Evolutionary conservation across 2,329 filamentous ascomycete genomes (phyloP).

Genomic region (Stylonectria norvegica): DNA sequence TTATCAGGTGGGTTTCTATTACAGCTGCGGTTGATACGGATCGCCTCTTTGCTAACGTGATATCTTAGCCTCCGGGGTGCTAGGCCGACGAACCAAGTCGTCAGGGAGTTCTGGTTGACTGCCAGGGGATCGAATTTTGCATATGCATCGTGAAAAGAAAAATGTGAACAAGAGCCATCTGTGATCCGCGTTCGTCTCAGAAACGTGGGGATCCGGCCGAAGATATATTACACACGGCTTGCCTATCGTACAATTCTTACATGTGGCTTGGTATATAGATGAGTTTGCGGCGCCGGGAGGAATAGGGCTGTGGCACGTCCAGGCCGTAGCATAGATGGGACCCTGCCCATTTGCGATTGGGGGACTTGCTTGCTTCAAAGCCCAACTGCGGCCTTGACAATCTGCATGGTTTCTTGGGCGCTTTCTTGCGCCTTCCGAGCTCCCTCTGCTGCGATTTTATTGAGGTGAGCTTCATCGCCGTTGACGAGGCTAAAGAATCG

Average conservation of each 20-base stretch:
- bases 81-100: slow-evolving; percentile 61
- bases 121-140: slow-evolving; percentile 60
- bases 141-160: slow-evolving; percentile 51
- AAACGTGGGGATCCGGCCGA: no score
- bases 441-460: slow-evolving; percentile 56
- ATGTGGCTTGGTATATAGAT: no score
- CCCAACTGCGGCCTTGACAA: slow-evolving; percentile 51
- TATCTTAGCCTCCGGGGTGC: slow-evolving; percentile 58
- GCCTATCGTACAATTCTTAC: no score
- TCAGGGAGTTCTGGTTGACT: slow-evolving; percentile 70
- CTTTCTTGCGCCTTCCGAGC: slow-evolving; percentile 58
- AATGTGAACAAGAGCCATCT: no score
- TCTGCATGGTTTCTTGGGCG: slow-evolving; percentile 56
- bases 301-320: no score
- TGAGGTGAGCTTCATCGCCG: slow-evolving; percentile 49
- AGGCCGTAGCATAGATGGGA: no score
- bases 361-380: slow-evolving; percentile 28
- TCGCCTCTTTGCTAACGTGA: no score
- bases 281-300: no score
- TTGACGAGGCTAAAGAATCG: slow-evolving; percentile 52
- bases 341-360: neutral
- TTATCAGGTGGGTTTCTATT: slow-evolving; percentile 50
- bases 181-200: no score
- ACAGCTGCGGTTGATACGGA: no score
- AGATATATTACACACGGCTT: no score